Percentiles rank a stretch among this genome's conserved stretches.
Conservation (phyloP, 2,329 filamentous ascomycete species). For the Biscogniauxia mediterranea region DNA sequence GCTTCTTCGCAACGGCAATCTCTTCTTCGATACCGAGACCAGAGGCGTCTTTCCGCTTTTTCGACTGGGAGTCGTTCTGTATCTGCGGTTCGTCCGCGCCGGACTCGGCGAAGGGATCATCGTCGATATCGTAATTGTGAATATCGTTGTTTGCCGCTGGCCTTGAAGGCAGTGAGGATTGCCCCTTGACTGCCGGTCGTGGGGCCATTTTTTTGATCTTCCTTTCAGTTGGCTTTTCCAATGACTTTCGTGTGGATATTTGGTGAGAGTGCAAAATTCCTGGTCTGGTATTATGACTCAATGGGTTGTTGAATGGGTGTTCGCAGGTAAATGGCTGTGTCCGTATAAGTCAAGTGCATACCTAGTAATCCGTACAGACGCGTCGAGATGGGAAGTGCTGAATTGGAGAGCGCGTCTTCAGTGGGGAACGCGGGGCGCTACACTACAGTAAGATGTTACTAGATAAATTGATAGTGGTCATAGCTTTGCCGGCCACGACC, state of each 20-base stretch:
- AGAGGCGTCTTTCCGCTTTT: conserved; percentile 49
- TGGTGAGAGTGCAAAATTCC: background rate
- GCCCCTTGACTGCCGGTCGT: conserved; percentile 15
- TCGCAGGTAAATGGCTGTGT: background rate
- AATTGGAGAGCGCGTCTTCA: conserved; percentile 5
- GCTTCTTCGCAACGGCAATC: conserved; percentile 75
- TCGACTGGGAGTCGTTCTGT: conserved; percentile 31
- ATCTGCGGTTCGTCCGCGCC: conserved; percentile 37
- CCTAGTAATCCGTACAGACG: background rate
- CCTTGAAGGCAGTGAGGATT: conserved; percentile 18
- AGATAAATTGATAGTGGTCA: too few species aligned
- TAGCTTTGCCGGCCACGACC: conserved; percentile 4
- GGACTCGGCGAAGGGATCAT: conserved; percentile 50
- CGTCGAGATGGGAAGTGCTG: conserved; percentile 5
- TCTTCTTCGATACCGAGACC: conserved; percentile 82
- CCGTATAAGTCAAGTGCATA: conserved; percentile 16
- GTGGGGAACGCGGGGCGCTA: background rate
- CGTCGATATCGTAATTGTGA: conserved; percentile 71
- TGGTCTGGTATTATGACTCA: too few species aligned
- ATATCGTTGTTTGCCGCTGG: conserved; percentile 63
- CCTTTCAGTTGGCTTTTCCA: background rate
- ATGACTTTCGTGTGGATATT: background rate
- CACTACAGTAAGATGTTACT: too few species aligned
- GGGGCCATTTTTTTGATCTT: conserved; percentile 28
- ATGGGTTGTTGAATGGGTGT: background rate